Percentiles rank a stretch among this genome's conserved stretches.
Conservation (phyloP, 441 rosid genomes). For the Eutrema salsugineum region DNA sequence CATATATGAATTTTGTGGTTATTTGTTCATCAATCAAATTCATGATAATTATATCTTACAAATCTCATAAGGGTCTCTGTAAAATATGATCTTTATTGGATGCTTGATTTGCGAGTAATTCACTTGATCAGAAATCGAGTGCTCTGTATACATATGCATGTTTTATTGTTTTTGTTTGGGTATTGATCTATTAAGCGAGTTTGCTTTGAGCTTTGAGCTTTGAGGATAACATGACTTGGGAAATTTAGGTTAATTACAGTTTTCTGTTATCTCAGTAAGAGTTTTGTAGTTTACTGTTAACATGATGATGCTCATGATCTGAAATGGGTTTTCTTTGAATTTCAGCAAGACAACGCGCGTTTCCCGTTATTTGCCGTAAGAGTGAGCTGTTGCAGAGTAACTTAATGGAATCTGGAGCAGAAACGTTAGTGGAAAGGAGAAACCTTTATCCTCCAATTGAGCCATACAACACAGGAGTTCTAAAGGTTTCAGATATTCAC, state of each 20-base stretch:
- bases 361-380: neutral
- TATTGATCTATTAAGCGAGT: neutral
- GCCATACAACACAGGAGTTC: constrained; percentile 62
- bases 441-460: constrained; percentile 58
- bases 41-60: neutral
- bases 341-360: neutral
- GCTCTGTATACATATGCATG: neutral
- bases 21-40: neutral
- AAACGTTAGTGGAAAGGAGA: constrained; percentile 35
- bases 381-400: constrained; percentile 34
- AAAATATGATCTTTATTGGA: neutral
- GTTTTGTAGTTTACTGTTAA: neutral
- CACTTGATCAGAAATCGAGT: neutral
- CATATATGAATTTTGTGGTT: neutral
- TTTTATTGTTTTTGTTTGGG: too few relatives aligned
- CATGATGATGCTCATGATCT: neutral
- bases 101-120: neutral
- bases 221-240: neutral
- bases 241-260: neutral
- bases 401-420: constrained; percentile 45
- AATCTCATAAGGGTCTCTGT: neutral
- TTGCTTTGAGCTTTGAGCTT: neutral
- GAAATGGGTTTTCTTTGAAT: neutral
- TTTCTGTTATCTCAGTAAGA: neutral
- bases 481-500: constrained; percentile 81